A percentile compares a stretch with the other conserved stretches of the same genome.
Conservation (phyloP, 345 rosid genomes). For the Boechera divaricarpa region DNA sequence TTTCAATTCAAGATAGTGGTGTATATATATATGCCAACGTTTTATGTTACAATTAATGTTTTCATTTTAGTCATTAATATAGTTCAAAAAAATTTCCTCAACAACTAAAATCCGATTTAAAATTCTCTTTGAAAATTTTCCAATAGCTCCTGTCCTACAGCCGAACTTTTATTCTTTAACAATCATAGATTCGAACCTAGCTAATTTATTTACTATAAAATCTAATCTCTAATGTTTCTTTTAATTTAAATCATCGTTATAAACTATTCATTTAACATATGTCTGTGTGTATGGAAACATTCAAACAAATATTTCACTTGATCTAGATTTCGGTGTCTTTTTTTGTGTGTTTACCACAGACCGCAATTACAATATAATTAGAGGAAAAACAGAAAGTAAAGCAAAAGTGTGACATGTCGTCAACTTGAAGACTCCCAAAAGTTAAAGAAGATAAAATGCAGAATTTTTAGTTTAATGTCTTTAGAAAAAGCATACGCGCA, state of each 20-base stretch:
- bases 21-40: neutral
- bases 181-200: neutral
- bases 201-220: neutral
- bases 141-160: neutral
- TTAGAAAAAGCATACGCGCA: slow-evolving; percentile 49
- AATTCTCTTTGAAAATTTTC: neutral
- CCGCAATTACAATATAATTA: neutral
- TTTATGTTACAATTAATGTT: neutral
- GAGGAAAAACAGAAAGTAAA: slow-evolving; percentile 16
- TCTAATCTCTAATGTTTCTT: neutral
- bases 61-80: neutral
- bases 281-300: slow-evolving; percentile 13
- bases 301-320: slow-evolving; percentile 10
- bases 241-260: neutral
- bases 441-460: slow-evolving; percentile 22
- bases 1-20: too few species aligned
- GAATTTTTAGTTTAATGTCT: slow-evolving; percentile 24
- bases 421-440: slow-evolving; percentile 40
- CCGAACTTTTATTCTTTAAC: neutral
- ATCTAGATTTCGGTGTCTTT: neutral
- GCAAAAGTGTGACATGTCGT: slow-evolving; percentile 28
- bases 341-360: neutral
- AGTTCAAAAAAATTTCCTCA: neutral
- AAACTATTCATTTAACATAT: neutral
- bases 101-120: neutral